A percentile compares a stretch with the other conserved stretches of the same genome.
Evolutionary conservation across 345 rosid species (phyloP).

Genomic region (Gossypioides kirkii): DNA sequence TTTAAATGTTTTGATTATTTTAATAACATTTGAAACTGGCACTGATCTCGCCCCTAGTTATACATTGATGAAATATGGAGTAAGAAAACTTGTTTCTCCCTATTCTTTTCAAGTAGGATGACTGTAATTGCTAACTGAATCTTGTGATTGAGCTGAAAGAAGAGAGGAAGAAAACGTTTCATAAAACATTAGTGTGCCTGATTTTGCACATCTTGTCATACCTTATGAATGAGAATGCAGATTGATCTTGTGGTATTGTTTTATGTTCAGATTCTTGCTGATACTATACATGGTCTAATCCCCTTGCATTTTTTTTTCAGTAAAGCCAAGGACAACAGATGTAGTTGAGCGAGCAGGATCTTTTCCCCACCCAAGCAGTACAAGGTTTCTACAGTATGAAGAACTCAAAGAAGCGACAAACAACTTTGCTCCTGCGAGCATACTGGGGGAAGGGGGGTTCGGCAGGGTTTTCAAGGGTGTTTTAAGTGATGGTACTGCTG

Average conservation of each 20-base stretch:
- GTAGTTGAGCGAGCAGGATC: conserved; percentile 50
- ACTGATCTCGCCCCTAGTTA: neutral
- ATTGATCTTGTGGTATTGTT: neutral
- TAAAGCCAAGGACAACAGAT: conserved; percentile 51
- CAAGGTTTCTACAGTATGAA: conserved; percentile 83
- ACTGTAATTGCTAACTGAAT: neutral
- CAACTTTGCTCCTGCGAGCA: conserved; percentile 77
- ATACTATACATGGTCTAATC: neutral
- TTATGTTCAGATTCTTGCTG: conserved; percentile 3
- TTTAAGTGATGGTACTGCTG: conserved; percentile 95
- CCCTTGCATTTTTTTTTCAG: conserved; percentile 29
- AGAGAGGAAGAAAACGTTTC: neutral
- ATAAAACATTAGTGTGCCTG: neutral
- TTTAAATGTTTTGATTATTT: conserved; percentile 5
- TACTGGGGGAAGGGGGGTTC: conserved; percentile 98
- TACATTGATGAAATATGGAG: neutral
- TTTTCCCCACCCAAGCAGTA: conserved; percentile 80
- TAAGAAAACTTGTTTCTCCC: neutral
- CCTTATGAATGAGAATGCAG: neutral
- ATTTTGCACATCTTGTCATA: neutral
- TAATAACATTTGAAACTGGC: neutral
- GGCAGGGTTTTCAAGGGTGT: conserved; percentile 97
- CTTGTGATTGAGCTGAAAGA: neutral
- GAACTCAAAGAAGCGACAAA: conserved; percentile 94
- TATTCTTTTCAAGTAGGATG: neutral